Evolutionary conservation across 2,329 filamentous ascomycete genomes (phyloP), one percentile per base, ranked within the genome.

Genomic region (Phoma sp.): DNA sequence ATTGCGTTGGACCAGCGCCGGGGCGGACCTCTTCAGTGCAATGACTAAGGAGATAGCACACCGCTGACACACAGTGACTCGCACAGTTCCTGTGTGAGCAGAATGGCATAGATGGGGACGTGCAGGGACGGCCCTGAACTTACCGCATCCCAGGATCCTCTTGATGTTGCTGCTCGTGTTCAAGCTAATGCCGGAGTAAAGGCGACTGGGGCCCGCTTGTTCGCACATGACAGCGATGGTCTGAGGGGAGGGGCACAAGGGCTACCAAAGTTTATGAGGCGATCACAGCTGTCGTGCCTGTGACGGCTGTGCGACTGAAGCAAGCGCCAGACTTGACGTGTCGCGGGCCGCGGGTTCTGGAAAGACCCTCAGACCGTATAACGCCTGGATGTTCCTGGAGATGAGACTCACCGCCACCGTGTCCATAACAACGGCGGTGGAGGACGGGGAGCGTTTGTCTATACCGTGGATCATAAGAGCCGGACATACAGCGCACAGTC

Each of bases 201-300:
- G 43, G 32, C 14, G n/a, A 44, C 42, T 38, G 47, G 47, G 53
- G 43, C 53, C 53, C 53, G 53, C 53, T 56, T 55, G 52, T 55
- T 56, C 47, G 47, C 47, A 56, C 53, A 18, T 18, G 18, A 18
- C 18, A 51, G 40, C 50, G 53, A 51, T 52, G 53, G 43, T 37
- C 39, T 56, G 47, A 52, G 47, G 33, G 43, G 33, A 18, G 18
- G n/a, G n/a, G n/a, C 42, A 42, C 42, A 33, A 47, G 47, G 50
- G 46, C 39, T 45, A 33, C 41, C 41, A 49, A 41, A 49, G 46
- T 49, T 55, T 39, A 51, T 24, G 44, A 41, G 61, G 57, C 62
- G 61, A 62, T 64, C 59, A 65, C 60, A 61, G 63, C 57, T 60
- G 60, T 66, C 50, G 62, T 56, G 29, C 55, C 56, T 32, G 52